Conservation (phyloP, 176 grass and related monocot species). For the Aegilops bicornis region DNA sequence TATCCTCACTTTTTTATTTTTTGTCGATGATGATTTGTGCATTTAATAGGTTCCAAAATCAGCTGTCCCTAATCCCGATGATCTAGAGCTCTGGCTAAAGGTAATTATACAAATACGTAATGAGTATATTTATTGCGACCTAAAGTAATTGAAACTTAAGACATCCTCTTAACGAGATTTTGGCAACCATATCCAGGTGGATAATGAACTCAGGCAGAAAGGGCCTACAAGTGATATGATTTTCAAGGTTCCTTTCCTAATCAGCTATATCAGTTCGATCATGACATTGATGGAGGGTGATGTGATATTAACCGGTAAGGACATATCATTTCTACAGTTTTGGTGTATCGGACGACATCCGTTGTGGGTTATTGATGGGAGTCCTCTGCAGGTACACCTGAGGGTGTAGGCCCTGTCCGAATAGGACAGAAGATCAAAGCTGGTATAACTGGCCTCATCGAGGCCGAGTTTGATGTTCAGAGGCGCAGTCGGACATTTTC, state of each 20-base stretch:
- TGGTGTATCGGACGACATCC: not conserved
- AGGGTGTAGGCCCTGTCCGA: slow-evolving; percentile 81
- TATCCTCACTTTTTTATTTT: not conserved
- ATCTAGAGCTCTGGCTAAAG: slow-evolving; percentile 96
- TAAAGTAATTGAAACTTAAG: not conserved
- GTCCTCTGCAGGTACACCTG: slow-evolving; percentile 65
- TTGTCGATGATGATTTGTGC: not conserved
- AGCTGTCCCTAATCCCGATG: slow-evolving; percentile 65
- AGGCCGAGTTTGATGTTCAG: slow-evolving; percentile 89
- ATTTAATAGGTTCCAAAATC: slow-evolving; percentile 79
- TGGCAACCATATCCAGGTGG: slow-evolving; percentile 48
- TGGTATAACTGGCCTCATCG: slow-evolving; percentile 88
- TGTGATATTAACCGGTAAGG: slow-evolving; percentile 88
- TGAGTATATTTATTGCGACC: not conserved
- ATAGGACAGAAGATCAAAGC: slow-evolving; percentile 87
- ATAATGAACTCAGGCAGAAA: slow-evolving; percentile 89
- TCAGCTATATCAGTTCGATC: slow-evolving; percentile 93
- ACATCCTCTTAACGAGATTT: not conserved
- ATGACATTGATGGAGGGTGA: slow-evolving; percentile 94
- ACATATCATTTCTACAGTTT: not conserved
- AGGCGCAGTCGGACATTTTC: slow-evolving; percentile 52
- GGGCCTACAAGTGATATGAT: slow-evolving; percentile 90
- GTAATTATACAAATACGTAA: slow-evolving; percentile 34
- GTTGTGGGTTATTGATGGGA: not conserved
- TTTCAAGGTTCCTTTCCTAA: slow-evolving; percentile 92